Evolutionary conservation across 202 grass and related monocot genomes (phyloP).

Genomic region (Digitaria exilis): DNA sequence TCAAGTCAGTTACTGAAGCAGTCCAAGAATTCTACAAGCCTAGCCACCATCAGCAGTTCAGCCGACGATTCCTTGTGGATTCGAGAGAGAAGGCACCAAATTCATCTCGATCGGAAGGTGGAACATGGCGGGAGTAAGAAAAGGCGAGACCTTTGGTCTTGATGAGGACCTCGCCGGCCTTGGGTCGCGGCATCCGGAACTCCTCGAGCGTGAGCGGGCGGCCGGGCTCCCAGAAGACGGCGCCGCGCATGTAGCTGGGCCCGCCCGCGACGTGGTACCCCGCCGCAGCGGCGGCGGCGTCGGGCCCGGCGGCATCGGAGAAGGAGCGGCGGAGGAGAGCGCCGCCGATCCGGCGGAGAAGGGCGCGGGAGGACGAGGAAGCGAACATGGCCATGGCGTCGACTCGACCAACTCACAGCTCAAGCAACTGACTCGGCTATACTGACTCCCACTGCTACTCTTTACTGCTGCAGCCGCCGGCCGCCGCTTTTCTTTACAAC

Average conservation of each 20-base stretch:
- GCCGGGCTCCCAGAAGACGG: constrained; percentile 93
- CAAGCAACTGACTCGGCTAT: constrained; percentile 18
- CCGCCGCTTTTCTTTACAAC: neutral
- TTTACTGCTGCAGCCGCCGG: neutral
- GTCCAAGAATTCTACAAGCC: neutral
- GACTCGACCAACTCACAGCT: neutral
- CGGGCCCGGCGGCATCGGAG: neutral
- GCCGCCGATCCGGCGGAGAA: constrained; percentile 49
- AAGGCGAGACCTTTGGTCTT: constrained; percentile 70
- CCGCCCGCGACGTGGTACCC: constrained; percentile 81
- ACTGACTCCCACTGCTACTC: neutral
- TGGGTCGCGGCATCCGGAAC: constrained; percentile 88
- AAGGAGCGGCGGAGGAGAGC: constrained; percentile 40
- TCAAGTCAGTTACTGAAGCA: neutral
- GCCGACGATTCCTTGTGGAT: neutral
- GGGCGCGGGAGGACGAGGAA: constrained; percentile 40
- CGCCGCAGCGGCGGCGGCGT: constrained; percentile 33
- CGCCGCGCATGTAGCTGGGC: constrained; percentile 78
- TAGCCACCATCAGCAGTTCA: neutral
- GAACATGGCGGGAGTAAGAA: neutral
- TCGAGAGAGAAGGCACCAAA: neutral
- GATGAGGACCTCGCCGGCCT: constrained; percentile 91
- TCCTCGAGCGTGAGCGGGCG: constrained; percentile 90
- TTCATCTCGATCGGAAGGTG: neutral
- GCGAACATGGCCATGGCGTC: constrained; percentile 46